Evolutionary conservation across 441 rosid genomes (phyloP).

Genomic region (Isatis lusitanica): DNA sequence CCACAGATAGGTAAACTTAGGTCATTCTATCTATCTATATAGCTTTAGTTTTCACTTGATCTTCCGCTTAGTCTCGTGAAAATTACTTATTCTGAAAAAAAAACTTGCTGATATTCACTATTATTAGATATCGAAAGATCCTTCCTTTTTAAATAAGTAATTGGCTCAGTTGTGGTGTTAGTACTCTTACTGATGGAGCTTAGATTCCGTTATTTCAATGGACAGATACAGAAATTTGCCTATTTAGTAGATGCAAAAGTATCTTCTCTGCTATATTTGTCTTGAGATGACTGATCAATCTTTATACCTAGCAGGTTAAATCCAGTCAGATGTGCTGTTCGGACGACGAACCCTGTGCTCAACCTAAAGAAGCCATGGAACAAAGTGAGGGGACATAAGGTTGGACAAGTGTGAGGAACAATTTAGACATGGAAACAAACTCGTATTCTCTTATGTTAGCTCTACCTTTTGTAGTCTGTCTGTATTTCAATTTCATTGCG

Average conservation of each 20-base stretch:
- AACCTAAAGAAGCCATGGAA: not conserved
- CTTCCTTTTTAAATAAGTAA: not conserved
- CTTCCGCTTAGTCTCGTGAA: not conserved
- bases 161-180: not conserved
- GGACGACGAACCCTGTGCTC: not conserved
- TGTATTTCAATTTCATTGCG: not conserved
- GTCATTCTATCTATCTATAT: not conserved
- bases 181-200: not conserved
- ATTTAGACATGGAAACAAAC: constrained; percentile 3
- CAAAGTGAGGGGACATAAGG: not conserved
- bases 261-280: not conserved
- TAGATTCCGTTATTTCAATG: not conserved
- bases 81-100: not conserved
- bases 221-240: not conserved
- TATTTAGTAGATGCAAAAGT: not conserved
- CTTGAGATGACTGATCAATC: constrained; percentile 16
- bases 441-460: constrained; percentile 5
- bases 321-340: not conserved
- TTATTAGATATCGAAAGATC: not conserved
- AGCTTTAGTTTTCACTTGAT: not conserved
- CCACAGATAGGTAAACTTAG: constrained; percentile 47
- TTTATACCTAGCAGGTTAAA: not conserved
- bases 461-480: constrained; percentile 3
- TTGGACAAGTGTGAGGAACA: not conserved
- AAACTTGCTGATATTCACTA: too few species aligned